Evolutionary conservation across 306 rosid genomes (phyloP).

Genomic region (Cucurbita ficifolia): DNA sequence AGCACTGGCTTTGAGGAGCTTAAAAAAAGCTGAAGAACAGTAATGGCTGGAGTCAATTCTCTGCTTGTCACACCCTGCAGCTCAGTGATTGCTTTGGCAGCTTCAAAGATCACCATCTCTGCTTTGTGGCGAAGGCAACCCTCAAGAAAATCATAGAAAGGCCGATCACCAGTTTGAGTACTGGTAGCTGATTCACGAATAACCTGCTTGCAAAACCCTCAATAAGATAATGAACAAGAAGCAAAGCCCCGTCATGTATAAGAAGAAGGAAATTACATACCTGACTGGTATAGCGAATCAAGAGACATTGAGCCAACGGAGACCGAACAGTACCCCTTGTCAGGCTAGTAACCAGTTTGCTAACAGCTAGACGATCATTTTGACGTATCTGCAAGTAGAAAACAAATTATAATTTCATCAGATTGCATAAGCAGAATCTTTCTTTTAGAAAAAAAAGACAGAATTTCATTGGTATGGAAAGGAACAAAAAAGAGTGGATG

Average conservation of each 20-base stretch:
- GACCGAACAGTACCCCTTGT: slow-evolving; percentile 92
- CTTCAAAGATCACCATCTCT: slow-evolving; percentile 98
- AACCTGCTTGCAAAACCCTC: slow-evolving; percentile 36
- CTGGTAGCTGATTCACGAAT: slow-evolving; percentile 68
- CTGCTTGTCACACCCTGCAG: slow-evolving; percentile 79
- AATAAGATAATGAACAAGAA: slow-evolving; percentile 8
- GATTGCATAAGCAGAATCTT: not conserved
- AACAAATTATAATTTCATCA: not conserved
- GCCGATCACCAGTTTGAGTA: slow-evolving; percentile 79
- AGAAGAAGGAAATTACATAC: slow-evolving; percentile 23
- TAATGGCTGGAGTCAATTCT: slow-evolving; percentile 89
- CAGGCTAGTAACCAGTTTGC: slow-evolving; percentile 95
- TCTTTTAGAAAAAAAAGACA: not conserved
- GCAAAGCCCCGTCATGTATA: not conserved
- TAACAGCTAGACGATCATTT: slow-evolving; percentile 93
- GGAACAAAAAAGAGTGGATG: not conserved
- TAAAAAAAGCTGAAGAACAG: slow-evolving; percentile 94
- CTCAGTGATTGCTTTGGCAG: slow-evolving; percentile 96
- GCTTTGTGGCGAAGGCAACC: slow-evolving; percentile 97
- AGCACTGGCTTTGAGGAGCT: slow-evolving; percentile 96
- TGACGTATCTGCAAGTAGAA: slow-evolving; percentile 72
- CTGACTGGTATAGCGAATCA: slow-evolving; percentile 96
- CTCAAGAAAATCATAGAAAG: slow-evolving; percentile 91
- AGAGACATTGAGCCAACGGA: slow-evolving; percentile 92
- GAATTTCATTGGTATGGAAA: not conserved